Conservation (phyloP, 345 rosid species). For the Excoecaria cochinchinensis region DNA sequence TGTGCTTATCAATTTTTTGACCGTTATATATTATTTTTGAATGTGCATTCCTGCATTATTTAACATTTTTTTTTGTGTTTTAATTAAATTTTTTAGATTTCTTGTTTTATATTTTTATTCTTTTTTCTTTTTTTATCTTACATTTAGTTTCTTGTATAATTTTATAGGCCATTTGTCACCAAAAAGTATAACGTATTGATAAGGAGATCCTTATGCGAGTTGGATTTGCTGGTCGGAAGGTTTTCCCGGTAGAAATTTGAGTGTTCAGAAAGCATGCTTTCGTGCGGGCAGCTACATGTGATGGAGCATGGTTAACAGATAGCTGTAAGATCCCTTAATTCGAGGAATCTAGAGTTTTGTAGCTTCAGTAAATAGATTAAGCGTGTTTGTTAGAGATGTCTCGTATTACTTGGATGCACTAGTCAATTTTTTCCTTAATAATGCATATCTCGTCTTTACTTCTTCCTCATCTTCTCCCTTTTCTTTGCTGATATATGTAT, state of each 20-base stretch:
- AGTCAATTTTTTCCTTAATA: neutral
- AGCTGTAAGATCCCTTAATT: constrained; percentile 3
- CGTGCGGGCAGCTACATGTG: constrained; percentile 16
- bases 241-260: neutral
- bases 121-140: neutral
- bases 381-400: neutral
- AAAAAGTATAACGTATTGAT: constrained; percentile 6
- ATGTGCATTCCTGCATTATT: neutral
- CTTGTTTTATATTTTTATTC: neutral
- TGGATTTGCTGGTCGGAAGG: constrained; percentile 14
- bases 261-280: constrained; percentile 11
- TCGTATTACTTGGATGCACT: neutral
- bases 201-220: constrained; percentile 2
- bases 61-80: neutral
- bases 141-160: neutral
- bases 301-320: constrained; percentile 35
- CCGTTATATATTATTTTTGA: neutral
- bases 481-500: too few species aligned
- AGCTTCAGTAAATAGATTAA: neutral
- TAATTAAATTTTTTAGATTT: neutral
- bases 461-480: neutral
- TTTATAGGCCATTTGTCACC: constrained; percentile 3
- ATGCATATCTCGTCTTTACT: neutral
- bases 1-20: neutral
- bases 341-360: neutral